phyloP scores from a whole-genome alignment of 371 early-diverging fungal species.

The Chytridiales sp. region DNA sequence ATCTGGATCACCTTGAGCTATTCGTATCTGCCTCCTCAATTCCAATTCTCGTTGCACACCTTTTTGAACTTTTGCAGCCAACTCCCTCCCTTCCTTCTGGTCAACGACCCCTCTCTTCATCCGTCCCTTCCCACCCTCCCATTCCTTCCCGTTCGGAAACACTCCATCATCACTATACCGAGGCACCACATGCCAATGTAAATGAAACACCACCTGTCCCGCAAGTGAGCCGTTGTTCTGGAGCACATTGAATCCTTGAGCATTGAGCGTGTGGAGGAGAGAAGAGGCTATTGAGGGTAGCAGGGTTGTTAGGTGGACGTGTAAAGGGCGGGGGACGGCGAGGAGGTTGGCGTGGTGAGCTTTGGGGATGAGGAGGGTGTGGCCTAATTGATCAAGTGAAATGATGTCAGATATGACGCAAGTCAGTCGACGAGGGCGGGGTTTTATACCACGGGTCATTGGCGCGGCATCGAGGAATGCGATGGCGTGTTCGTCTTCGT shows the following conservation, averaged over 20 bases:
- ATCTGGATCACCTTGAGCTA: too few species aligned
- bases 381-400: conserved; percentile 8
- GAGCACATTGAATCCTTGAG: conserved; percentile 21
- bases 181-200: conserved; percentile 27
- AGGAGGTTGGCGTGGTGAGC: conserved; percentile 18
- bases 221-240: conserved; percentile 27
- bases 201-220: conserved; percentile 28
- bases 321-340: conserved; percentile 5
- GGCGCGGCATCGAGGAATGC: conserved; percentile 29
- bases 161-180: conserved; percentile 7
- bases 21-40: too few species aligned
- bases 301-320: conserved; percentile 10
- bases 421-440: not conserved
- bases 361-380: conserved; percentile 30
- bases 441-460: conserved; percentile 12
- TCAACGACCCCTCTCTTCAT: too few species aligned
- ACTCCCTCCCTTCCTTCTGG: too few species aligned
- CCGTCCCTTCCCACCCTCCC: too few species aligned
- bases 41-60: too few species aligned
- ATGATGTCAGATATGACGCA: not conserved
- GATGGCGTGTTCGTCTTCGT: conserved; percentile 25
- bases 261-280: conserved; percentile 12
- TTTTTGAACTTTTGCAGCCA: too few species aligned
- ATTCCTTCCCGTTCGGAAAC: conserved; percentile 8
- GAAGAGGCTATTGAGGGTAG: conserved; percentile 17